Evolutionary conservation across 2,329 filamentous ascomycete species (phyloP).

Genomic region (Epichloe baconii): DNA sequence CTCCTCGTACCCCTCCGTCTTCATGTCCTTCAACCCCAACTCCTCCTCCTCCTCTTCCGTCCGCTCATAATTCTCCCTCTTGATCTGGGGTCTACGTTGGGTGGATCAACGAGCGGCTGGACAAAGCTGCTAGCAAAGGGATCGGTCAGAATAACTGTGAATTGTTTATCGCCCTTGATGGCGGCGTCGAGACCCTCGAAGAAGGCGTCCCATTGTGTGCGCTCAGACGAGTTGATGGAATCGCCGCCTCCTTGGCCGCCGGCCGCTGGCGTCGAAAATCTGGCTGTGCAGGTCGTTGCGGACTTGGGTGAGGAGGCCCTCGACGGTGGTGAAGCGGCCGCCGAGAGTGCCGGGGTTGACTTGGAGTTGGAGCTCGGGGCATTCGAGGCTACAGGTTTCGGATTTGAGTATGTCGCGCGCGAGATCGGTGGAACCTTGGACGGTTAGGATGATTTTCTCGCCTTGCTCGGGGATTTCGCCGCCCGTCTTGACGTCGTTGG

Average conservation of each 20-base stretch:
- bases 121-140: conserved; percentile 89
- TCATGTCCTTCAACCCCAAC: conserved; percentile 83
- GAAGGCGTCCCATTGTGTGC: conserved; percentile 65
- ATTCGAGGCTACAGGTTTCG: conserved; percentile 78
- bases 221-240: conserved; percentile 54
- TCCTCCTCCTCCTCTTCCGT: conserved; percentile 92
- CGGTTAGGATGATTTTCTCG: conserved; percentile 65
- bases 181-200: conserved; percentile 65
- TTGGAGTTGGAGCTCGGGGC: conserved; percentile 72
- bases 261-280: conserved; percentile 65
- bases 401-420: conserved; percentile 91
- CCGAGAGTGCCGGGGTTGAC: conserved; percentile 91
- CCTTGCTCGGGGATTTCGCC: conserved; percentile 81
- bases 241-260: conserved; percentile 59
- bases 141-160: conserved; percentile 73
- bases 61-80: conserved; percentile 67
- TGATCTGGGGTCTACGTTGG: conserved; percentile 61
- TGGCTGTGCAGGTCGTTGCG: conserved; percentile 77
- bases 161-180: conserved; percentile 67
- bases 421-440: conserved; percentile 59
- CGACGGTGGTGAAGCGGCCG: conserved; percentile 91
- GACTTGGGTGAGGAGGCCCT: conserved; percentile 85
- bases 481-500: conserved; percentile 95
- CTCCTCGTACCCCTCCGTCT: conserved; percentile 69
- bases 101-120: conserved; percentile 71